Evolutionary conservation across 768 basidiomycete species (phyloP).

Genomic region (Crassisporium funariophilum): DNA sequence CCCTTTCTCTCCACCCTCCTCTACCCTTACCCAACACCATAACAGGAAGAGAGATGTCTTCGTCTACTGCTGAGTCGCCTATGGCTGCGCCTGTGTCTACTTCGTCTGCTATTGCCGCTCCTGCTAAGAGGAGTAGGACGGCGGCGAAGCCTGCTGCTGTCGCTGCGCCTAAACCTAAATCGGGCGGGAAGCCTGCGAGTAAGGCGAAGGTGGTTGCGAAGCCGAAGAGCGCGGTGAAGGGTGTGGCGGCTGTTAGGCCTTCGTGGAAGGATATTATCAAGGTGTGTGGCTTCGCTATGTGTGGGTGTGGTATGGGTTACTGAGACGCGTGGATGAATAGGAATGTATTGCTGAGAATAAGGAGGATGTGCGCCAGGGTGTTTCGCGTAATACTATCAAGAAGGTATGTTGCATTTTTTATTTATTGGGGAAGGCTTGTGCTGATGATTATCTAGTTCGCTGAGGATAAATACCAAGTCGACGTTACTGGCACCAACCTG

Average conservation of each 20-base stretch:
- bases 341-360: constrained; percentile 71
- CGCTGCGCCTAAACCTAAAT: constrained; percentile 10
- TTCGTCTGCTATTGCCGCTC: constrained; percentile 13
- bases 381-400: constrained; percentile 80
- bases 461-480: constrained; percentile 78
- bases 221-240: constrained; percentile 31
- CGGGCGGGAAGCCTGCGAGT: constrained; percentile 17
- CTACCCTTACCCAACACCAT: constrained; percentile 12
- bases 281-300: constrained; percentile 28
- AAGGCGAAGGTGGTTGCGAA: constrained; percentile 29
- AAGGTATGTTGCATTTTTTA: constrained; percentile 52
- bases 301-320: background rate
- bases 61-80: constrained; percentile 24
- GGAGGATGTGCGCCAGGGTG: constrained; percentile 69
- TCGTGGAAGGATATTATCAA: constrained; percentile 60
- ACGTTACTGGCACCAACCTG: constrained; percentile 65
- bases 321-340: constrained; percentile 38
- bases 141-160: constrained; percentile 19
- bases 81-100: constrained; percentile 21
- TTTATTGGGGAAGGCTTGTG: background rate
- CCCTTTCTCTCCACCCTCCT: constrained; percentile 8
- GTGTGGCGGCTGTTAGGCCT: constrained; percentile 36
- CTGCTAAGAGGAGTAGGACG: constrained; percentile 15
- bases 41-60: constrained; percentile 22
- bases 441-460: constrained; percentile 58